Conservation (phyloP, 805 yeast species). For the Lipomyces orientalis region DNA sequence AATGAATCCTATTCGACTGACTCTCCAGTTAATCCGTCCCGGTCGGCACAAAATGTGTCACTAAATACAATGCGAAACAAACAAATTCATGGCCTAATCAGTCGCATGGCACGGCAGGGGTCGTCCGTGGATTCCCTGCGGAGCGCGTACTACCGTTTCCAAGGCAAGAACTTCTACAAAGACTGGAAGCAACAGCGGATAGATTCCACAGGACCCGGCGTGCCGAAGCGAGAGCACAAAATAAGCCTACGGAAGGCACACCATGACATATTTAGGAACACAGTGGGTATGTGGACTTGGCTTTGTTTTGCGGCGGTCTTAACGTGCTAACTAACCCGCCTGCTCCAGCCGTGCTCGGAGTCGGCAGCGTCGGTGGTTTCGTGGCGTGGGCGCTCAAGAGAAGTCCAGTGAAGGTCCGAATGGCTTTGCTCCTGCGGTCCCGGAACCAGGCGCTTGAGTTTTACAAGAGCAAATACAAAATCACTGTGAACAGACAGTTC, state of each 20-base stretch:
- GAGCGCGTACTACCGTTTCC: neutral
- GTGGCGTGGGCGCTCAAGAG: slow-evolving; percentile 1
- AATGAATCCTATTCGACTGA: too few species aligned
- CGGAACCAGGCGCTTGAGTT: slow-evolving; percentile 1
- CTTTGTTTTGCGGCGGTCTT: neutral
- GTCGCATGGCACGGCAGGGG: slow-evolving; percentile 1
- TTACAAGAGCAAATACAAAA: neutral
- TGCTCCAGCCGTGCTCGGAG: neutral
- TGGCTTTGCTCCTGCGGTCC: neutral
- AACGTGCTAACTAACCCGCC: neutral
- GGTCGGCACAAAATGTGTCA: neutral
- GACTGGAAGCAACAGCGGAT: neutral
- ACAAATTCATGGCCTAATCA: neutral
- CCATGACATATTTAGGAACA: neutral
- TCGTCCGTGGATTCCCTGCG: neutral
- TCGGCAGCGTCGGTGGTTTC: neutral
- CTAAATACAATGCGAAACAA: neutral
- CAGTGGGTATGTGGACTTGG: neutral
- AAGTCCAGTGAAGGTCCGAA: neutral
- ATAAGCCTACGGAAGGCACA: neutral
- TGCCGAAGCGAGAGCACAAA: slow-evolving; percentile 2
- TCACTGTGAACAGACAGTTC: neutral
- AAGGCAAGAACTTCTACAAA: slow-evolving; percentile 1
- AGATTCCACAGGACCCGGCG: neutral
- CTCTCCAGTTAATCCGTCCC: too few species aligned